Evolutionary conservation across 2,329 filamentous ascomycete genomes (phyloP), one percentile per base, ranked within the genome.

Genomic region (Eurotiales sp.): DNA sequence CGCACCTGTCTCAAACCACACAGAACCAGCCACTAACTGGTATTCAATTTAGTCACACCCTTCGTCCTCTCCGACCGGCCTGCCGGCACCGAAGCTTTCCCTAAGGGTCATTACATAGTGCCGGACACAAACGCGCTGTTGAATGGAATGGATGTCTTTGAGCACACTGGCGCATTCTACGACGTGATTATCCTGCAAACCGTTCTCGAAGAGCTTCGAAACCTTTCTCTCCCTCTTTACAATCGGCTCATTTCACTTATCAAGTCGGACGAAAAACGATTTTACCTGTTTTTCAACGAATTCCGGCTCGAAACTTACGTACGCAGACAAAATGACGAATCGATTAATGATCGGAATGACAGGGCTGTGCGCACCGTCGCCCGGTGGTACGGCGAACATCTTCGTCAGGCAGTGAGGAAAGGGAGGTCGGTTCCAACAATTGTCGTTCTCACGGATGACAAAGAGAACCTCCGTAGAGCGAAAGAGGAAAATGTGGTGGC

Each of bases 231-330:
- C 55, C 93, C 93, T 37, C 82, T 99, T 32, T 99, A 97, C 75
- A 96, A 96, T 69, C 88, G 93, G 34, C 77, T 99, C 45, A 83
- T 97, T 59, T 85, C 87, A 19, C 77, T 99, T 57, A 95, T 91
- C 34, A 95, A 92, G 72, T 96, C 92, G 64, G 90, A 96, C 62
- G 90, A 95, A 58, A 99, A 99, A 77, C 84, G 92, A 50, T 97
- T 96, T 68, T 96, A 97, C 65, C 89, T 99, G 47, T 99, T 99
- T 69, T 97, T 97, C 81, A 99, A 99, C 69, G 93, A 99, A 63
- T 99, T 99, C 66, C 83, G 92, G 46, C 77, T 91, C 34, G 95
- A 99, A 70, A 99, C 93, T 0, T 88, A 96, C 64, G 82, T 96
- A 43, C 74, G 80, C 23, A 81, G 93, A 55, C 80, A 85, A 17